Evolutionary conservation across 495 filamentous ascomycete species (phyloP), one percentile per base, ranked within the genome.

Genomic region (Usnea hakonensis): DNA sequence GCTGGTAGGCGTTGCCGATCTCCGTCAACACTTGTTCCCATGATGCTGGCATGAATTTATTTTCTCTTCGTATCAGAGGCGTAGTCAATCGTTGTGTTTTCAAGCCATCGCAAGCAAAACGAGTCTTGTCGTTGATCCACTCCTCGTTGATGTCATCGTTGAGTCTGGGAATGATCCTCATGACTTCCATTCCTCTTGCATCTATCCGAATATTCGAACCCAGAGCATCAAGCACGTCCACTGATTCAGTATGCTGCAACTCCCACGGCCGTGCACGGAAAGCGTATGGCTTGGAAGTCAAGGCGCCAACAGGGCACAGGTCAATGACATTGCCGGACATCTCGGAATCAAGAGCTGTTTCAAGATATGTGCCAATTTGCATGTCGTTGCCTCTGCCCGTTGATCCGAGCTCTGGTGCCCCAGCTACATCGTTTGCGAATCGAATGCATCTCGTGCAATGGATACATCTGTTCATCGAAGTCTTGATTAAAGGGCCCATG

Each of bases 381-480:
- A 98, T 85, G 69, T 96, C 89, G 72, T 97, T 97, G 69, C 94
- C 94, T 75, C 94, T 88, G 67, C 94, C 94, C 6, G 89, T 89
- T 19, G 91, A 94, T 67, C 94, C 94, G 64, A 98, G 79, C 74
- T 98, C 94, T 21, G 94, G 90, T 54, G 94, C 94, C 65, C 94
- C 94, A 35, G 94, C 94, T 65, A 98, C 81, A 73, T 98, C 94
- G 74, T 97, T 98, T 71, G 94, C 90, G 75, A 98, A 98, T 67
- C 94, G 91, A 64, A 98, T 84, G 76, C 94, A 98, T 70, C 94
- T 85, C 67, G 94, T 97, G 79, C 94, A 98, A 77, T 98, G 94
- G 72, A 98, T 98, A 78, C 94, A 98, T 71, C 94, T 81, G 78
- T 97, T 98, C 94, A 98, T 98, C n/a, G 95, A 97, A 19, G 94